Evolutionary conservation across 2,329 filamentous ascomycete genomes (phyloP).

Genomic region (Ceratocystis albifundus): DNA sequence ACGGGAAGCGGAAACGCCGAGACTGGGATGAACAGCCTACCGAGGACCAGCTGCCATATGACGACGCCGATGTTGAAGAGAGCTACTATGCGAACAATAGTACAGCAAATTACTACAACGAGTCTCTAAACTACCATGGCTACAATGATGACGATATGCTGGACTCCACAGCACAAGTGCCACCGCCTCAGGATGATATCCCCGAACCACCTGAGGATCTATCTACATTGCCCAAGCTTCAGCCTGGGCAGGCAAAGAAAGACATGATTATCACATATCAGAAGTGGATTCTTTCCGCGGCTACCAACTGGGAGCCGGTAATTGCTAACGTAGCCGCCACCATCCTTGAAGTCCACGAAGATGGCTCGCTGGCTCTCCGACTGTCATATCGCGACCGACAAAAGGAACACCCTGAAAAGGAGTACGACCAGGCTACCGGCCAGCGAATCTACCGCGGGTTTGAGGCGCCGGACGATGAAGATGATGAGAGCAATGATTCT

Average conservation of each 20-base stretch:
- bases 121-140: constrained; percentile 29
- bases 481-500: constrained; percentile 38
- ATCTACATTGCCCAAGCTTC: constrained; percentile 41
- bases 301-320: constrained; percentile 55
- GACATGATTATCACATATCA: constrained; percentile 62
- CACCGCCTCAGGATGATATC: constrained; percentile 40
- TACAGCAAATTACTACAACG: constrained; percentile 5
- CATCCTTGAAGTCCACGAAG: constrained; percentile 45
- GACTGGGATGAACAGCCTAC: constrained; percentile 35
- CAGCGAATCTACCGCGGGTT: constrained; percentile 59
- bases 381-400: constrained; percentile 59
- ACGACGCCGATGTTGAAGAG: constrained; percentile 19
- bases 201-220: constrained; percentile 50
- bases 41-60: constrained; percentile 27
- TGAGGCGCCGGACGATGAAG: constrained; percentile 56
- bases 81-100: not conserved
- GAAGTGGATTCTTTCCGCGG: constrained; percentile 47
- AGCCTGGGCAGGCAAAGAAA: constrained; percentile 36
- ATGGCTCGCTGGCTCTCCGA: constrained; percentile 44
- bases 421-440: constrained; percentile 55
- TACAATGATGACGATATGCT: not conserved
- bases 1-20: constrained; percentile 39
- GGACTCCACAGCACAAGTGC: not conserved
- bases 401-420: constrained; percentile 43
- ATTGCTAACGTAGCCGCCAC: constrained; percentile 54